A percentile compares a stretch with the other conserved stretches of the same genome.
phyloP scores from a whole-genome alignment of 257 asterid species.

The Linderniella brevidens region DNA sequence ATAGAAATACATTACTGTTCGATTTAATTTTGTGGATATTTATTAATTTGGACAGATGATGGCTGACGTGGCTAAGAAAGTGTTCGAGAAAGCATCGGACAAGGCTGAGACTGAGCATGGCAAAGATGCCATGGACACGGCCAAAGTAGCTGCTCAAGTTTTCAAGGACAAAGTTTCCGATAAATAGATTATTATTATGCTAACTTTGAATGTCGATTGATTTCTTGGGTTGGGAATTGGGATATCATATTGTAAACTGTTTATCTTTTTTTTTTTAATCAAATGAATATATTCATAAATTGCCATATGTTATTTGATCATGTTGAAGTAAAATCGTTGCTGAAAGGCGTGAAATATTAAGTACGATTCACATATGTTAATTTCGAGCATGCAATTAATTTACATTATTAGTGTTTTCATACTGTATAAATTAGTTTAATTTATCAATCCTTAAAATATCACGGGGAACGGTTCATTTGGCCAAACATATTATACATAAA shows the following conservation, averaged over 20 bases:
- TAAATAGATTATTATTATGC: conserved; percentile 6
- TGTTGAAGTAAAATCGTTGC: too few relatives aligned
- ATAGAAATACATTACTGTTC: too few relatives aligned
- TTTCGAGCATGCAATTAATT: too few relatives aligned
- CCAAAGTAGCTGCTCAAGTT: conserved; percentile 29
- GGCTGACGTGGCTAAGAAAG: conserved; percentile 32
- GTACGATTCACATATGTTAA: too few relatives aligned
- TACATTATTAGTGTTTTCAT: too few relatives aligned
- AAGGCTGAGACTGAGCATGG: conserved; percentile 14
- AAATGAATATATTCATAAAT: too few relatives aligned
- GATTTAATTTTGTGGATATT: background rate
- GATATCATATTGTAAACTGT: background rate
- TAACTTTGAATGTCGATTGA: background rate
- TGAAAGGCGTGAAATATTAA: too few relatives aligned
- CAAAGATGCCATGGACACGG: conserved; percentile 37
- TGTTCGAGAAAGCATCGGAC: conserved; percentile 43
- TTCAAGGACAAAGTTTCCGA: conserved; percentile 15
- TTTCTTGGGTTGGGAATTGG: background rate
- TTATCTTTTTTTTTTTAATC: background rate
- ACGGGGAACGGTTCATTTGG: too few relatives aligned
- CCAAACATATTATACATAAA: too few relatives aligned
- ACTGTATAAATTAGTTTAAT: too few relatives aligned
- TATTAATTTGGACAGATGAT: conserved; percentile 15
- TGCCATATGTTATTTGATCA: too few relatives aligned
- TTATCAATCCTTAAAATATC: too few relatives aligned